Evolutionary conservation across 106 monocot genomes (phyloP).

Genomic region (Acorus gramineus): DNA sequence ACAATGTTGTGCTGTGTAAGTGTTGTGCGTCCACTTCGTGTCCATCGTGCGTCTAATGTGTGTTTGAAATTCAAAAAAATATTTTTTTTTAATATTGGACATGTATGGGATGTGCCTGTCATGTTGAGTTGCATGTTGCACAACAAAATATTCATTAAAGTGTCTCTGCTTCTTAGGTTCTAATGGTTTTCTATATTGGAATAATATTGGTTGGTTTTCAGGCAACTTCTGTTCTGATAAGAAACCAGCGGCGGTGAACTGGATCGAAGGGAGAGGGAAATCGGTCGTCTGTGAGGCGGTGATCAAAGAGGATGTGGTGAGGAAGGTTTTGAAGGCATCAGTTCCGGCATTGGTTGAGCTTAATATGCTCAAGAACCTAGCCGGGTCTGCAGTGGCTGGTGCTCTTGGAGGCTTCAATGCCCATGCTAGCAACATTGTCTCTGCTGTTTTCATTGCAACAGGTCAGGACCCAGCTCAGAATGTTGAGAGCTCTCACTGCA

Average conservation of each 20-base stretch:
- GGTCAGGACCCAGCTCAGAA: constrained; percentile 96
- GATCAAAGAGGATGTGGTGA: constrained; percentile 63
- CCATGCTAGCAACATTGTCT: constrained; percentile 83
- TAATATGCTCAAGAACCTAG: constrained; percentile 78
- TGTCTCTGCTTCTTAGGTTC: no score
- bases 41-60: no score
- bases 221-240: constrained; percentile 93
- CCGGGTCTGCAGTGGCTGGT: constrained; percentile 90
- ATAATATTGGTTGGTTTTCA: constrained; percentile 5
- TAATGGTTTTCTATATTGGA: no score
- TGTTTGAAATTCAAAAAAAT: no score
- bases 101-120: no score
- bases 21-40: no score
- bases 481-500: constrained; percentile 89
- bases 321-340: constrained; percentile 65
- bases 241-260: constrained; percentile 87
- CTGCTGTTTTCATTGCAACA: constrained; percentile 79
- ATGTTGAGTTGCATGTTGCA: no score
- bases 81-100: no score
- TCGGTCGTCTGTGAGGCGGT: constrained; percentile 88
- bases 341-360: constrained; percentile 61
- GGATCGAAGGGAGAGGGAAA: constrained; percentile 92
- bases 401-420: constrained; percentile 87
- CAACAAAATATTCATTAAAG: no score
- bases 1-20: no score